Conservation (phyloP, 176 grass and related monocot genomes). For the Musa schizocarpa region DNA sequence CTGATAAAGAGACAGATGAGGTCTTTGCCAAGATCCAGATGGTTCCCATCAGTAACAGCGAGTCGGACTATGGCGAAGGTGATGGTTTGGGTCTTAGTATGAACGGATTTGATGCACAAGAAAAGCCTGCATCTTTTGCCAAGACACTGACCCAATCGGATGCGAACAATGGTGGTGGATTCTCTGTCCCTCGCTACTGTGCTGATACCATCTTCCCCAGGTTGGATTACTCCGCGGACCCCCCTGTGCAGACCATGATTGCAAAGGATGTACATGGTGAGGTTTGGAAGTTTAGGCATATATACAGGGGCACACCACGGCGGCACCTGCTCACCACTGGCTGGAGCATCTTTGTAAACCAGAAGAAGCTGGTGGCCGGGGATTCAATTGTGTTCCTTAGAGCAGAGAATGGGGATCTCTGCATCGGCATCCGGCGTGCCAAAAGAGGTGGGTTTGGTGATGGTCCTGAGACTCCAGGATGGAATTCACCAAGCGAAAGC, state of each 20-base stretch:
- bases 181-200: conserved; percentile 86
- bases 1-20: conserved; percentile 55
- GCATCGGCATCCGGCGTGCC: conserved; percentile 62
- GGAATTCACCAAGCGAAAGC: background rate
- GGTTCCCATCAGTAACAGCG: conserved; percentile 32
- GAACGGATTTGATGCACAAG: conserved; percentile 21
- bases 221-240: conserved; percentile 54
- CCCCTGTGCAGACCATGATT: conserved; percentile 56
- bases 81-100: conserved; percentile 19
- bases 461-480: conserved; percentile 22
- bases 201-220: conserved; percentile 77
- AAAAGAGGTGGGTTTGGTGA: conserved; percentile 34
- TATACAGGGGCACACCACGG: conserved; percentile 89
- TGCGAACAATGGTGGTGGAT: conserved; percentile 81
- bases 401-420: conserved; percentile 46
- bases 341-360: conserved; percentile 80
- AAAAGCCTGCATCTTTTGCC: conserved; percentile 55
- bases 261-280: conserved; percentile 68
- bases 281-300: conserved; percentile 84
- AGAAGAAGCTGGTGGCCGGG: conserved; percentile 65
- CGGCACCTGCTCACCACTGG: conserved; percentile 85
- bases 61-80: conserved; percentile 26
- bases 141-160: conserved; percentile 95
- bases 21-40: conserved; percentile 62
- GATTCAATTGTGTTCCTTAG: conserved; percentile 85